A percentile compares a stretch with the other conserved stretches of the same genome.
Conservation (phyloP, 352 stramenopile genomes). For the Pythium phragmitis region DNA sequence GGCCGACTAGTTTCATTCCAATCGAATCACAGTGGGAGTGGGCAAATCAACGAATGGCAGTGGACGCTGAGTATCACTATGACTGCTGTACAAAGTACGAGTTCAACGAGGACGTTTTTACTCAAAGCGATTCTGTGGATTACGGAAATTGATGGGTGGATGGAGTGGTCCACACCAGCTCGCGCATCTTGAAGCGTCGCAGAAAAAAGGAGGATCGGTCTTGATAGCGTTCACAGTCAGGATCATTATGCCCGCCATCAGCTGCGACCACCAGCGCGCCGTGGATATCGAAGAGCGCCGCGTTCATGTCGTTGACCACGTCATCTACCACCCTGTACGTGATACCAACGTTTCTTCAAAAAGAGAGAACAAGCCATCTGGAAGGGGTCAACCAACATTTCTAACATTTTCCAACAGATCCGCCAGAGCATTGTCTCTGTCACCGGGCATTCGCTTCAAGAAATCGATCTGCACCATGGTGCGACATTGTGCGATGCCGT, state of each 20-base stretch:
- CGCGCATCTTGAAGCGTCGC: slow-evolving; percentile 16
- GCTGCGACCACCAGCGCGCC: slow-evolving; percentile 11
- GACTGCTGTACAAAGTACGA: slow-evolving; percentile 10
- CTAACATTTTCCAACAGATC: slow-evolving; percentile 1
- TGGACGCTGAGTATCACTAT: slow-evolving; percentile 9
- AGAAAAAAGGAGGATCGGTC: not conserved
- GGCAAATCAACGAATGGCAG: slow-evolving; percentile 17
- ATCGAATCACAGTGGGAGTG: slow-evolving; percentile 14
- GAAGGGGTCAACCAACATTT: not conserved
- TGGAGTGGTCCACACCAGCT: slow-evolving; percentile 15
- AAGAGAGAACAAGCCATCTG: too few relatives aligned
- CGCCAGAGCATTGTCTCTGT: slow-evolving; percentile 41
- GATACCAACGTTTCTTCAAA: not conserved
- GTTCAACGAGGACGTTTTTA: slow-evolving; percentile 6
- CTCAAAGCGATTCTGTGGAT: not conserved
- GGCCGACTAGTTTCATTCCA: slow-evolving; percentile 12
- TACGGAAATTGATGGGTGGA: not conserved
- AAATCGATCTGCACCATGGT: slow-evolving; percentile 58
- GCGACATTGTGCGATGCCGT: slow-evolving; percentile 53
- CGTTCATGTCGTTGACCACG: slow-evolving; percentile 22
- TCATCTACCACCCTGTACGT: slow-evolving; percentile 25
- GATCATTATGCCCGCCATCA: slow-evolving; percentile 7
- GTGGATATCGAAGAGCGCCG: slow-evolving; percentile 17
- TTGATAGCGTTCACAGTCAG: too few relatives aligned
- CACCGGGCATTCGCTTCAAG: slow-evolving; percentile 53